Evolutionary conservation across 306 rosid species (phyloP).

Genomic region (Adenanthera pavonina): DNA sequence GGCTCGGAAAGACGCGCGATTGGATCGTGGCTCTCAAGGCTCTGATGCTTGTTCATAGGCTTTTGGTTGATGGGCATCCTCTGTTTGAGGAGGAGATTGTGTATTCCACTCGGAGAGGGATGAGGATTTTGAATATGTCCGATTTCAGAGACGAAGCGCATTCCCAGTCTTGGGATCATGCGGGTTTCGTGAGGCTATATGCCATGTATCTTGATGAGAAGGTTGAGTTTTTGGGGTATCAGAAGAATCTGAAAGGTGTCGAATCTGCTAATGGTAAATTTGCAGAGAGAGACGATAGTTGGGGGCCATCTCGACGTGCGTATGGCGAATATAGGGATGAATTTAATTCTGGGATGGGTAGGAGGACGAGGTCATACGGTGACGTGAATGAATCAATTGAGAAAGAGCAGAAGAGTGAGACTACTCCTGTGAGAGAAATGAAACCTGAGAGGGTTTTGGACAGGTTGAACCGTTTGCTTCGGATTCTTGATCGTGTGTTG

Average conservation of each 20-base stretch:
- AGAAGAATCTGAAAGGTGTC: constrained; percentile 53
- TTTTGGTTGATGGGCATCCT: constrained; percentile 74
- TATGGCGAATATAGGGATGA: constrained; percentile 49
- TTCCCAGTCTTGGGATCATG: constrained; percentile 77
- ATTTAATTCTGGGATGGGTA: constrained; percentile 44
- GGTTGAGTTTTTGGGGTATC: constrained; percentile 60
- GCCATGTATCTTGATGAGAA: constrained; percentile 77
- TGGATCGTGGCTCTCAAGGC: constrained; percentile 90
- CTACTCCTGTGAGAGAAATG: constrained; percentile 70
- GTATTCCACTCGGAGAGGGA: constrained; percentile 55
- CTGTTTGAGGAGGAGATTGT: constrained; percentile 77
- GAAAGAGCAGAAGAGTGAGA: constrained; percentile 47
- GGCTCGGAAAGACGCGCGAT: constrained; percentile 74
- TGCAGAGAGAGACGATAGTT: constrained; percentile 35
- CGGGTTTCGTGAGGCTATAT: constrained; percentile 71
- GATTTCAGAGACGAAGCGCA: constrained; percentile 89
- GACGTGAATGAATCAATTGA: constrained; percentile 46
- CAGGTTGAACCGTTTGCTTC: constrained; percentile 63
- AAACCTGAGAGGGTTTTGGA: constrained; percentile 67
- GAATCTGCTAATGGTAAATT: constrained; percentile 25
- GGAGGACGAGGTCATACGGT: constrained; percentile 52
- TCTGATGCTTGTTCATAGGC: constrained; percentile 76
- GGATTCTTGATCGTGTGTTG: constrained; percentile 66
- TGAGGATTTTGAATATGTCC: constrained; percentile 66
- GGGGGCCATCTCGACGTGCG: constrained; percentile 32